Evolutionary conservation across 805 yeast genomes (phyloP).

Genomic region (Saccharomycopsis amapae): DNA sequence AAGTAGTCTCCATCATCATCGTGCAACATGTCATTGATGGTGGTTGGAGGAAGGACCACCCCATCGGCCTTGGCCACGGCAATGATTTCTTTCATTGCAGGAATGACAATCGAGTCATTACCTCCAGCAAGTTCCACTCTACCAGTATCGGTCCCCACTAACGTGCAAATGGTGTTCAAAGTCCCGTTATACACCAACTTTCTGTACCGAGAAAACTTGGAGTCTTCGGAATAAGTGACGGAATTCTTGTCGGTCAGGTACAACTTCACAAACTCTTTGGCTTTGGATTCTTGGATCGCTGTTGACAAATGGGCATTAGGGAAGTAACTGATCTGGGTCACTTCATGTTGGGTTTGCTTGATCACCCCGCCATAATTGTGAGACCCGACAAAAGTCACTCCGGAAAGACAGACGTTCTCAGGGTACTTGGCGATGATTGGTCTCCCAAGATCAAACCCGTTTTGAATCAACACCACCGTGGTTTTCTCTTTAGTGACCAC

Average conservation of each 20-base stretch:
- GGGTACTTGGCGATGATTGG: slow-evolving; percentile 48
- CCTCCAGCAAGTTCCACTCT: slow-evolving; percentile 42
- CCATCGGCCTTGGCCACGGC: slow-evolving; percentile 67
- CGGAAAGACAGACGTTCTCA: slow-evolving; percentile 44
- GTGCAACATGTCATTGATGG: slow-evolving; percentile 44
- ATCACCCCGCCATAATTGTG: slow-evolving; percentile 45
- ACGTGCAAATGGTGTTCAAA: slow-evolving; percentile 54
- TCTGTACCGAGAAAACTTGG: slow-evolving; percentile 50
- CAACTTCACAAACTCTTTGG: slow-evolving; percentile 38
- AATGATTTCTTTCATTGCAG: slow-evolving; percentile 63
- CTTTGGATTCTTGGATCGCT: slow-evolving; percentile 30
- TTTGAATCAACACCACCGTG: slow-evolving; percentile 52
- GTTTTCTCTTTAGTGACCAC: slow-evolving; percentile 40
- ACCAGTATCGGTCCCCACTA: slow-evolving; percentile 55
- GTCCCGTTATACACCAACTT: slow-evolving; percentile 67
- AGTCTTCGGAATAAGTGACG: slow-evolving; percentile 37
- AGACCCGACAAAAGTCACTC: slow-evolving; percentile 58
- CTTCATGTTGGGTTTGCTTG: slow-evolving; percentile 45
- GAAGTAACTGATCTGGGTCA: slow-evolving; percentile 45
- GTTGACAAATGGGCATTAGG: slow-evolving; percentile 31
- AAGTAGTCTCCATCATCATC: slow-evolving; percentile 54
- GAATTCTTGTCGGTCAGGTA: slow-evolving; percentile 40
- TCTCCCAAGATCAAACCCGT: slow-evolving; percentile 59
- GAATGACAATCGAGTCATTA: slow-evolving; percentile 35
- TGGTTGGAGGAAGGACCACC: slow-evolving; percentile 41